Percentiles rank a stretch among this genome's conserved stretches.
These are phyloP conservation scores for Pichia sp. DNA, from an alignment of 1,139 yeast genomes.

Conservation along the genomic window DNA sequence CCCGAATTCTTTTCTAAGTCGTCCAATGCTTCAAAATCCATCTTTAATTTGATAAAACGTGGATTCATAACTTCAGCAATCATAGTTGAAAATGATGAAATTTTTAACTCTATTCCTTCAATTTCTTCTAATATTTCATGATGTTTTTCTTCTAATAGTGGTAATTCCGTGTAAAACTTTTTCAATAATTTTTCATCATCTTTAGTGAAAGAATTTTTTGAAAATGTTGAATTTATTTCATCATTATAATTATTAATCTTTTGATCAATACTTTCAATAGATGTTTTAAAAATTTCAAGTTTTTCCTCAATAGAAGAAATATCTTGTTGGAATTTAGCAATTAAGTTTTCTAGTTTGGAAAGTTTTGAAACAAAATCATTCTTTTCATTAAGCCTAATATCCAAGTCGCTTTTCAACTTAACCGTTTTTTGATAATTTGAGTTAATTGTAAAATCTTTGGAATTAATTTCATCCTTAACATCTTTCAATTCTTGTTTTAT, in stretches of 20 bases:
- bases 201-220: slow-evolving; percentile 40
- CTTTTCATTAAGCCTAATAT: slow-evolving; percentile 35
- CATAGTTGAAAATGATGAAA: slow-evolving; percentile 52
- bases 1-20: slow-evolving; percentile 37
- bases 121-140: slow-evolving; percentile 40
- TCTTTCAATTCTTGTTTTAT: slow-evolving; percentile 34
- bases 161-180: slow-evolving; percentile 36
- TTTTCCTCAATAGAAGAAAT: slow-evolving; percentile 30
- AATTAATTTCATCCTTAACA: slow-evolving; percentile 42
- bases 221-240: slow-evolving; percentile 54
- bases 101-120: slow-evolving; percentile 44
- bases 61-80: slow-evolving; percentile 50
- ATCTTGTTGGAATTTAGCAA: slow-evolving; percentile 41
- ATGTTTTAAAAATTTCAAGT: slow-evolving; percentile 23
- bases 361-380: slow-evolving; percentile 42
- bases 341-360: slow-evolving; percentile 38
- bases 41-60: slow-evolving; percentile 17
- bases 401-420: slow-evolving; percentile 36
- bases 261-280: slow-evolving; percentile 26
- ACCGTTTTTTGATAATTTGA: slow-evolving; percentile 39
- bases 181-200: slow-evolving; percentile 42
- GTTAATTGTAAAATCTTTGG: slow-evolving; percentile 44
- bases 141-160: slow-evolving; percentile 37
- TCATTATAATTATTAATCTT: slow-evolving; percentile 37
- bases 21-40: slow-evolving; percentile 31